Evolutionary conservation across 495 filamentous ascomycete species (phyloP).

Genomic region (Lasiosphaeria ovina): DNA sequence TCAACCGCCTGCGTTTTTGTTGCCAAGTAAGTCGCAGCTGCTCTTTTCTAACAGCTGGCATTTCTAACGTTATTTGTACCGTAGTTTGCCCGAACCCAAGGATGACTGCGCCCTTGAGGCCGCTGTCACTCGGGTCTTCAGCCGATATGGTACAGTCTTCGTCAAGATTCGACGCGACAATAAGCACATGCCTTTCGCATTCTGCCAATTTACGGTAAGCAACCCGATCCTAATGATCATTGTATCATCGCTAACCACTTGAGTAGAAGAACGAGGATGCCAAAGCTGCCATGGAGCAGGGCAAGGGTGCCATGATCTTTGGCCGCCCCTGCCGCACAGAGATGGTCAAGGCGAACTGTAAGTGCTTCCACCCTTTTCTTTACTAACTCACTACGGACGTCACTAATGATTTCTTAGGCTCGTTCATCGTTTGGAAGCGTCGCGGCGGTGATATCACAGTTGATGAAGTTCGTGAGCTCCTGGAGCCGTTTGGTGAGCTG

Average conservation of each 20-base stretch:
- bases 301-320: constrained; percentile 47
- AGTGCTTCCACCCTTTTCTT: constrained; percentile 24
- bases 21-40: constrained; percentile 54
- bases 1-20: constrained; percentile 60
- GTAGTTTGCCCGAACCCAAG: constrained; percentile 41
- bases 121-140: constrained; percentile 53
- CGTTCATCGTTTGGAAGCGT: constrained; percentile 47
- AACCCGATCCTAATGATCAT: not conserved
- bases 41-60: not conserved
- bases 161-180: constrained; percentile 62
- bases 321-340: constrained; percentile 60
- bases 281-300: constrained; percentile 44
- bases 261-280: constrained; percentile 44
- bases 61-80: not conserved
- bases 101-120: constrained; percentile 51
- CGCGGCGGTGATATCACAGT: constrained; percentile 39
- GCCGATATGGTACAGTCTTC: constrained; percentile 52
- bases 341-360: constrained; percentile 55
- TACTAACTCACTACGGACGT: not conserved
- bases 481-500: constrained; percentile 42
- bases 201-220: constrained; percentile 60
- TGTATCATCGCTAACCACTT: constrained; percentile 14
- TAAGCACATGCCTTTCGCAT: constrained; percentile 61
- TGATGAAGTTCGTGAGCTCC: constrained; percentile 41
- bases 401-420: constrained; percentile 34